A percentile compares a stretch with the other conserved stretches of the same genome.
Evolutionary conservation across 2,329 filamentous ascomycete species (phyloP).

Genomic region (Claviceps monticola): DNA sequence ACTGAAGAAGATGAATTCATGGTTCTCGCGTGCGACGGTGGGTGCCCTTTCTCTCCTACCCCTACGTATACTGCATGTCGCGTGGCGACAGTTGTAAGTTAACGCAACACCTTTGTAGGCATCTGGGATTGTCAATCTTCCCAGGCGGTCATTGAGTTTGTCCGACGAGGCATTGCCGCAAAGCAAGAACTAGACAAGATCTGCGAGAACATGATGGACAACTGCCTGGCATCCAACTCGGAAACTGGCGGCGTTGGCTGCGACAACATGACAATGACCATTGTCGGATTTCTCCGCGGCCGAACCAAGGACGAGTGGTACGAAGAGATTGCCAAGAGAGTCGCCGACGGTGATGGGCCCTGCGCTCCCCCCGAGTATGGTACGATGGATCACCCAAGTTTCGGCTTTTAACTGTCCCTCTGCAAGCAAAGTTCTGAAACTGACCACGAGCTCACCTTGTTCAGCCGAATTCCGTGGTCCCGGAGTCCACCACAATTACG

Average conservation of each 20-base stretch:
- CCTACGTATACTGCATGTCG: not conserved
- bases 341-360: conserved; percentile 92
- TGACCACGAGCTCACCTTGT: conserved; percentile 13
- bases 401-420: conserved; percentile 8
- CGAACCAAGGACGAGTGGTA: conserved; percentile 98
- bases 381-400: conserved; percentile 44
- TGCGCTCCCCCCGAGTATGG: conserved; percentile 99
- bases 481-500: conserved; percentile 68
- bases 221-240: conserved; percentile 93
- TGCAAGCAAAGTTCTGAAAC: conserved; percentile 8
- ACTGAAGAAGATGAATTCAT: conserved; percentile 91
- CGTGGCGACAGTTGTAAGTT: not conserved
- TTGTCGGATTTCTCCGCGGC: conserved; percentile 79
- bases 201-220: conserved; percentile 99
- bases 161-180: conserved; percentile 86
- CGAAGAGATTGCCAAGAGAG: conserved; percentile 82
- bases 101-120: conserved; percentile 37
- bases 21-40: conserved; percentile 85
- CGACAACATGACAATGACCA: conserved; percentile 98
- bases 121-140: conserved; percentile 99
- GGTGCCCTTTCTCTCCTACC: conserved; percentile 17
- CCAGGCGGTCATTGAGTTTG: conserved; percentile 93
- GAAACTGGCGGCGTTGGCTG: conserved; percentile 96
- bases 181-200: conserved; percentile 92
- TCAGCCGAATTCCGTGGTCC: conserved; percentile 75